Evolutionary conservation across 345 rosid genomes (phyloP).

Genomic region (Passiflora organensis): DNA sequence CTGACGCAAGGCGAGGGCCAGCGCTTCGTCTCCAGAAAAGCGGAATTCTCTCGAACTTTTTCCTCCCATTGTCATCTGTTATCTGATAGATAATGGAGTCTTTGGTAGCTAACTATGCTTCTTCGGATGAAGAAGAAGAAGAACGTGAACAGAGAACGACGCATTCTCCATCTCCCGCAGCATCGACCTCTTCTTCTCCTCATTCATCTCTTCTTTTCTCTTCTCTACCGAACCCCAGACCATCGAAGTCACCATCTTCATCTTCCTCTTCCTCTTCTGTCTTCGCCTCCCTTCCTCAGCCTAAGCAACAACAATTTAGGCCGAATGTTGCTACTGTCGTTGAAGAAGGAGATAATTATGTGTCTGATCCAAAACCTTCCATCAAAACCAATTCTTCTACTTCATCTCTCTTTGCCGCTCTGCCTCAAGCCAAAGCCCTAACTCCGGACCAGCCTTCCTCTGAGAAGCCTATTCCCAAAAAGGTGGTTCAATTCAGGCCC

Average conservation of each 20-base stretch:
- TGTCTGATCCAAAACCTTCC: background rate
- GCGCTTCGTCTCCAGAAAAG: no score
- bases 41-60: no score
- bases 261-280: conserved; percentile 23
- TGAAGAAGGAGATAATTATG: background rate
- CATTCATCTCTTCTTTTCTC: conserved; percentile 3
- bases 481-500: conserved; percentile 67
- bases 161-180: conserved; percentile 11
- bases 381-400: background rate
- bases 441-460: conserved; percentile 8
- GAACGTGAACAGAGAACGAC: conserved; percentile 5
- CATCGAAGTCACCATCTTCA: no score
- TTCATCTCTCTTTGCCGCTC: conserved; percentile 38
- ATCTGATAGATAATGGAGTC: no score
- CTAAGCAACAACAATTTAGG: conserved; percentile 24
- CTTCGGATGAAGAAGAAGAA: conserved; percentile 77
- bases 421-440: conserved; percentile 46
- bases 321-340: background rate
- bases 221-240: conserved; percentile 15
- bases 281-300: conserved; percentile 50
- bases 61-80: background rate
- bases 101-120: conserved; percentile 72
- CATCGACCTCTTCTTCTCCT: background rate
- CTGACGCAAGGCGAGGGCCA: no score
- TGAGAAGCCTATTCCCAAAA: conserved; percentile 28